Conservation (phyloP, 768 basidiomycete genomes). For the Scleroderma bovista region DNA sequence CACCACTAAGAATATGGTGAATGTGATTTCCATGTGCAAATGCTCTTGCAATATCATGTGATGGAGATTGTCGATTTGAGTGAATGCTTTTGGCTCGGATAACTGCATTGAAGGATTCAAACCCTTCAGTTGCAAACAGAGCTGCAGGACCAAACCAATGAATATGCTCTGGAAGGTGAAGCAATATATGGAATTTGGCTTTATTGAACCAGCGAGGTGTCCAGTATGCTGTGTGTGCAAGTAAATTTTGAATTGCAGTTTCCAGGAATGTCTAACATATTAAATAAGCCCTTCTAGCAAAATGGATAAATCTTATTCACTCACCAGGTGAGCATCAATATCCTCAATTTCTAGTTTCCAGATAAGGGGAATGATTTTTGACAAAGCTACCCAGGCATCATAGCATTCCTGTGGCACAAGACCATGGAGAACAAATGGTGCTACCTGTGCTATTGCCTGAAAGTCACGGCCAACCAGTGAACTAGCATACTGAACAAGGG, state of each 20-base stretch:
- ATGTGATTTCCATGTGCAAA: slow-evolving; percentile 23
- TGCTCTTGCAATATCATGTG: slow-evolving; percentile 23
- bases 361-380: slow-evolving; percentile 29
- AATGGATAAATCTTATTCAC: slow-evolving; percentile 9
- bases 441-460: slow-evolving; percentile 11
- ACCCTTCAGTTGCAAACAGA: slow-evolving; percentile 38
- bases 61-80: slow-evolving; percentile 31
- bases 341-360: slow-evolving; percentile 37
- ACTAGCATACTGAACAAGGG: slow-evolving; percentile 14
- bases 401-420: slow-evolving; percentile 12
- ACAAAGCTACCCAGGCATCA: slow-evolving; percentile 31
- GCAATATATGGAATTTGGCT: slow-evolving; percentile 39
- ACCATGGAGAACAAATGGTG: slow-evolving; percentile 9
- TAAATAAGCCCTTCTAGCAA: neutral
- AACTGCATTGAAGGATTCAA: slow-evolving; percentile 39
- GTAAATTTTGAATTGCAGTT: slow-evolving; percentile 32
- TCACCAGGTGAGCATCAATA: slow-evolving; percentile 31
- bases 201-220: slow-evolving; percentile 36
- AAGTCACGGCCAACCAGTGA: slow-evolving; percentile 18
- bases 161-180: slow-evolving; percentile 35
- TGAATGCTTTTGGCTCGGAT: slow-evolving; percentile 29
- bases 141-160: slow-evolving; percentile 38
- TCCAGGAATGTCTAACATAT: slow-evolving; percentile 7
- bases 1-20: slow-evolving; percentile 22
- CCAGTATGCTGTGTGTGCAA: slow-evolving; percentile 25